phyloP scores from a whole-genome alignment of 2,329 filamentous ascomycete species.

The Paracamarosporium sp. region DNA sequence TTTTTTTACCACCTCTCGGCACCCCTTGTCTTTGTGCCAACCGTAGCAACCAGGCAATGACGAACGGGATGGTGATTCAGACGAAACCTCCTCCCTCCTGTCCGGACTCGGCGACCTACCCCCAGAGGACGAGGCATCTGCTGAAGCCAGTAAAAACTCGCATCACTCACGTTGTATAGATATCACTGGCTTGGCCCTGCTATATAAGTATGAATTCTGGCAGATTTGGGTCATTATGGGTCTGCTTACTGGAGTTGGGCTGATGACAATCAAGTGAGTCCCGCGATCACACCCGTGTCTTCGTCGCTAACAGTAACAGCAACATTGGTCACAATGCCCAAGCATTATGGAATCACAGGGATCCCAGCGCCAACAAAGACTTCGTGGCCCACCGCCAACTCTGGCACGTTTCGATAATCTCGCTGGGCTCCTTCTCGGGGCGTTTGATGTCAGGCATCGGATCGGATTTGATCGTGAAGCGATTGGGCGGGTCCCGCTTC shows the following conservation, averaged over 20 bases:
- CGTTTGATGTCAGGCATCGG: slow-evolving; percentile 77
- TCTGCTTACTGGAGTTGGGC: slow-evolving; percentile 86
- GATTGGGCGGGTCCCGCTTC: slow-evolving; percentile 78
- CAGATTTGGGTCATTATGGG: slow-evolving; percentile 87
- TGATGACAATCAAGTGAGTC: slow-evolving; percentile 98
- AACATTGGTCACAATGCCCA: slow-evolving; percentile 93
- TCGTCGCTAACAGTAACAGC: slow-evolving; percentile 54
- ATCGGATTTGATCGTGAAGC: slow-evolving; percentile 87
- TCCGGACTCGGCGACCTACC: slow-evolving; percentile 66
- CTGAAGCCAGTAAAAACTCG: slow-evolving; percentile 70
- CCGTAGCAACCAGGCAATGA: slow-evolving; percentile 42
- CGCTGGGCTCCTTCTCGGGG: slow-evolving; percentile 83
- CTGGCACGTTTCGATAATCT: slow-evolving; percentile 94
- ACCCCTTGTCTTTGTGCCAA: slow-evolving; percentile 42
- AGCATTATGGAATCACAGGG: slow-evolving; percentile 87
- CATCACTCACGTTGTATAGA: slow-evolving; percentile 83
- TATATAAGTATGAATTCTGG: slow-evolving; percentile 83
- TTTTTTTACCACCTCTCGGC: slow-evolving; percentile 19
- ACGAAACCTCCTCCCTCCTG: slow-evolving; percentile 84
- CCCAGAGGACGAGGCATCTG: slow-evolving; percentile 54
- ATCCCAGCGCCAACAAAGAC: slow-evolving; percentile 72
- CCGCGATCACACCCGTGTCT: slow-evolving; percentile 38
- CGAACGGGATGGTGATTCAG: slow-evolving; percentile 55
- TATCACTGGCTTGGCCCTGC: slow-evolving; percentile 81
- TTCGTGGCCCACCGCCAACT: slow-evolving; percentile 84